A percentile compares a stretch with the other conserved stretches of the same genome.
Conservation (phyloP, 2,329 filamentous ascomycete species). For the Talaromyces sp. region DNA sequence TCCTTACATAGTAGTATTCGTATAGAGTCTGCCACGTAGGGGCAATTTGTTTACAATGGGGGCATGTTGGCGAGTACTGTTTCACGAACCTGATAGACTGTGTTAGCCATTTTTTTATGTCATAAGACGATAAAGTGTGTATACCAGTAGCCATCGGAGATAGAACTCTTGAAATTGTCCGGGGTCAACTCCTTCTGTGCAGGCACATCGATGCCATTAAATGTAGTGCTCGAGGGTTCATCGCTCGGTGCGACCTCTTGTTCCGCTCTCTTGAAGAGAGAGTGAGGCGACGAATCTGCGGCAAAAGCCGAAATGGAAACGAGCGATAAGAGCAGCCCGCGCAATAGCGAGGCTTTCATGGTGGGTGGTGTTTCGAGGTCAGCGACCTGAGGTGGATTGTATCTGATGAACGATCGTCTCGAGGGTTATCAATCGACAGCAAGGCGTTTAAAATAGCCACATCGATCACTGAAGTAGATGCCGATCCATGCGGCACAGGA, state of each 20-base stretch:
- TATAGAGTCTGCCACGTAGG: constrained; percentile 88
- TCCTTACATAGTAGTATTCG: constrained; percentile 70
- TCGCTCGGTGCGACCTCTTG: constrained; percentile 10
- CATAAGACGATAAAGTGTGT: constrained; percentile 12
- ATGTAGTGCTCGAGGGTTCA: constrained; percentile 31
- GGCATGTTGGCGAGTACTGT: constrained; percentile 48
- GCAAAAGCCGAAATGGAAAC: constrained; percentile 29
- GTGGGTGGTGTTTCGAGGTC: constrained; percentile 18
- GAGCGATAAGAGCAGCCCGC: constrained; percentile 33
- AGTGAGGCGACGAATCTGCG: constrained; percentile 11
- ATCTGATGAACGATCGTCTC: background rate
- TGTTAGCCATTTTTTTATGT: background rate
- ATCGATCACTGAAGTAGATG: background rate
- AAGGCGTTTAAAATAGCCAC: background rate
- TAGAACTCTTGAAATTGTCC: constrained; percentile 43
- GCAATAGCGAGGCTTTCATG: constrained; percentile 33
- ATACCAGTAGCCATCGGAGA: constrained; percentile 48
- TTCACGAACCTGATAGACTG: constrained; percentile 42
- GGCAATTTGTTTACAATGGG: constrained; percentile 72
- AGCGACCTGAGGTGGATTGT: constrained; percentile 6
- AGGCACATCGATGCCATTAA: constrained; percentile 49
- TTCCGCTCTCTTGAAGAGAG: constrained; percentile 22
- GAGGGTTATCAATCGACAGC: background rate
- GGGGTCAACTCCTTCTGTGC: constrained; percentile 44
- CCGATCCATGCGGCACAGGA: background rate